Evolutionary conservation across 257 asterid species (phyloP), one percentile per base, ranked within the genome.

Genomic region (Oldenlandia corymbosa): DNA sequence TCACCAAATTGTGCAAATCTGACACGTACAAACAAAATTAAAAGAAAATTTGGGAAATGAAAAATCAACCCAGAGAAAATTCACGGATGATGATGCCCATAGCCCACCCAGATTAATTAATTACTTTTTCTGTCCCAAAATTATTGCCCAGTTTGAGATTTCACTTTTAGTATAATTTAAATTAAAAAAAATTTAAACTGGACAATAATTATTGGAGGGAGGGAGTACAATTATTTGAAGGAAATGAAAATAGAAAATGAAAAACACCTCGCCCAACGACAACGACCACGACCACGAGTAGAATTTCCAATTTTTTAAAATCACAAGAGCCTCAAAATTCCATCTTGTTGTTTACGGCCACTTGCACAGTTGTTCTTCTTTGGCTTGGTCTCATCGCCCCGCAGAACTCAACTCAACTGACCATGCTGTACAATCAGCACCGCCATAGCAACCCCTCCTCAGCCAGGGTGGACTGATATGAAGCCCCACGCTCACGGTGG

Each of bases 21-120:
- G 61, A 76, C 84, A 77, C 81, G 78, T 74, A 72, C 72, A 36
- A 66, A 28, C 6, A 20, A 18, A 47, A 47, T 17, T 5, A 47
- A 47, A 47, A 47, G 9, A 18, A 47, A 47, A 7, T n/a, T n/a
- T n/a, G n/a, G n/a, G n/a, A n/a, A n/a, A n/a, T n/a, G n/a, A n/a
- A n/a, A n/a, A n/a, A n/a, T n/a, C n/a, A n/a, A n/a, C n/a, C n/a
- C n/a, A n/a, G n/a, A n/a, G n/a, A n/a, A n/a, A n/a, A n/a, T n/a
- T n/a, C n/a, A n/a, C n/a, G n/a, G n/a, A n/a, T n/a, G n/a, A n/a
- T n/a, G n/a, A n/a, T n/a, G n/a, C n/a, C n/a, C n/a, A n/a, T n/a
- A n/a, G n/a, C n/a, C n/a, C n/a, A n/a, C n/a, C n/a, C n/a, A n/a
- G n/a, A n/a, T n/a, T n/a, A n/a, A n/a, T n/a, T n/a, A n/a, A n/a